Base-by-base conservation (phyloP, 2,329 filamentous ascomycete genomes). In the Colletotrichum liaoningense region DNA sequence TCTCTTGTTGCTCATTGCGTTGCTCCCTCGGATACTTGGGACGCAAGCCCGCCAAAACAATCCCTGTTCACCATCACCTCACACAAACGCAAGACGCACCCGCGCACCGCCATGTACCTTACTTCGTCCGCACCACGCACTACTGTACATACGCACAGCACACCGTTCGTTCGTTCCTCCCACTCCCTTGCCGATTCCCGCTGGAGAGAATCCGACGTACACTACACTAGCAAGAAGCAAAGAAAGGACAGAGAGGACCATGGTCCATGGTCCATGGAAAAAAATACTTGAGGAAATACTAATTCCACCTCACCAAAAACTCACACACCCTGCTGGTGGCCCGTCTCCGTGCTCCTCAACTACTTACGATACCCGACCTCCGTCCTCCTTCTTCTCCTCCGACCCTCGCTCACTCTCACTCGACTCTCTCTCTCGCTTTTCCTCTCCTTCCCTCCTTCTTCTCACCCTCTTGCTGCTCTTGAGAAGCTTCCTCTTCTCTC, bases 21-120 rank as follows among this genome's bases (percentile, higher is more conserved):
- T 26, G 55, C 63, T 67, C 63, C 49, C 56, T 71, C 52, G 46
- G 67, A 65, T 64, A 56, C 67, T 60, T 66, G 56, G 63, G 42
- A 68, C 62, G 46, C 62, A 49, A 49, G 42, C 42, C 56, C 58
- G 42, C 52, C 60, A 62, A 65, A 70, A 73, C 42, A 64, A 73
- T 73, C 71, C 71, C 67, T 73, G 71, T 55, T 69, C 65, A 60
- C 54, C 66, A 73, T 73, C 71, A 66, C 55, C 67, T 73, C 71
- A 64, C 67, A 66, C 67, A 71, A 71, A 56, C 60, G 54, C n/a
- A 42, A 42, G 46, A 12, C 67, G 19, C 62, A 52, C 28, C 33
- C 33, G 11, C 42, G 42, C 42, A 49, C 42, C 42, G 42, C 42
- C 33, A 63, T 19, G 24, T 54, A 49, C 38, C 35, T 19, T 54